phyloP scores from a whole-genome alignment of 352 stramenopile species.

The Aphanomyces astaci region DNA sequence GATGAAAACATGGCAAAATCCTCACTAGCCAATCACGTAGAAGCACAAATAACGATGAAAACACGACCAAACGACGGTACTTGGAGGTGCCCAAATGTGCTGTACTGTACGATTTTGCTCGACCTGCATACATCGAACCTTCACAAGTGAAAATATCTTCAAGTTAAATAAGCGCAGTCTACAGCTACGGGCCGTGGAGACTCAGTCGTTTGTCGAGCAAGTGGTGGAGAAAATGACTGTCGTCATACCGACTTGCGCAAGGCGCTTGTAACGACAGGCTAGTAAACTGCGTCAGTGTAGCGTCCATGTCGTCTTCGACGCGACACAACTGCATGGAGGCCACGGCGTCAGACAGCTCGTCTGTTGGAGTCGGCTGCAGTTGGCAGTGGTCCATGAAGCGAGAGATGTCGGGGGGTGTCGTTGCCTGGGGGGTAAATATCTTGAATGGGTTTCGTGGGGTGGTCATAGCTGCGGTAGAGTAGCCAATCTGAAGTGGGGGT shows the following conservation, averaged over 20 bases:
- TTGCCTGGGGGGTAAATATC: background rate
- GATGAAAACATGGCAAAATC: no score
- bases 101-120: no score
- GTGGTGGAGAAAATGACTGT: conserved; percentile 10
- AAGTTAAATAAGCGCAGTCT: no score
- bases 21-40: no score
- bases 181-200: background rate
- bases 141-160: no score
- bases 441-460: background rate
- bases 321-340: background rate
- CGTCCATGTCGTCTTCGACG: background rate
- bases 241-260: background rate
- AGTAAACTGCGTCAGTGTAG: background rate
- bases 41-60: no score
- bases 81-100: no score
- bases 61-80: no score
- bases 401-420: background rate
- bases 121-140: no score
- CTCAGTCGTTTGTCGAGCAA: background rate
- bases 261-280: background rate
- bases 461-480: background rate
- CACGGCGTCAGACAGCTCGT: background rate
- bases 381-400: background rate
- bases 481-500: background rate
- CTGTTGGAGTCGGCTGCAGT: background rate